Conservation (phyloP, 345 rosid species). For the Populus nigra region DNA sequence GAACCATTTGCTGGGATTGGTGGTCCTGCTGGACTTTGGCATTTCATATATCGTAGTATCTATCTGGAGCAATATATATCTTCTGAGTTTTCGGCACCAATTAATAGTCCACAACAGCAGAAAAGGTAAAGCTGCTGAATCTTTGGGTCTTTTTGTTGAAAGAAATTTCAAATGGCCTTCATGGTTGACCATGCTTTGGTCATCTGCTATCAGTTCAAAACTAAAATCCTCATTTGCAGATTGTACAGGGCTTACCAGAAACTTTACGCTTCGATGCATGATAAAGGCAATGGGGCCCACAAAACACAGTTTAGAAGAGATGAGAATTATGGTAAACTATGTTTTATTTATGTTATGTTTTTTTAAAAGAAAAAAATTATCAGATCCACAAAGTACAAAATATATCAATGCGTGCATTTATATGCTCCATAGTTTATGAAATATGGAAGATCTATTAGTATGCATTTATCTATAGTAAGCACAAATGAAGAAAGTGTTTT, state of each 20-base stretch:
- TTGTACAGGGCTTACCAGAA: conserved; percentile 94
- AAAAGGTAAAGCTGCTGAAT: conserved; percentile 55
- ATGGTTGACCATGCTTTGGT: background rate
- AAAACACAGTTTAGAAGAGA: conserved; percentile 98
- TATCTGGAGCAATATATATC: conserved; percentile 90
- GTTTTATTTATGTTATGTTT: background rate
- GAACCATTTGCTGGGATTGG: conserved; percentile 68
- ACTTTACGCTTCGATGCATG: conserved; percentile 85
- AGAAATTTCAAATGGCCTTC: background rate
- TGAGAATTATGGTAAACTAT: conserved; percentile 64
- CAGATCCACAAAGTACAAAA: background rate
- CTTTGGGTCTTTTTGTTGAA: background rate
- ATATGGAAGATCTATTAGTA: background rate
- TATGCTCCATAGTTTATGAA: background rate
- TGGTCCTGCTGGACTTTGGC: conserved; percentile 96
- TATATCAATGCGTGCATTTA: background rate
- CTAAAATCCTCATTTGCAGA: conserved; percentile 44
- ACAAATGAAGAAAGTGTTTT: background rate
- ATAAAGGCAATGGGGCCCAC: conserved; percentile 75
- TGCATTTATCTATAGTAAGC: background rate
- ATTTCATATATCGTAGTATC: conserved; percentile 93
- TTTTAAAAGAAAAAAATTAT: background rate
- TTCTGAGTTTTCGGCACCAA: conserved; percentile 86
- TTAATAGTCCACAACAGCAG: conserved; percentile 66
- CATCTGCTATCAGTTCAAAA: conserved; percentile 9